Evolutionary conservation across 805 yeast genomes (phyloP), one percentile per base, ranked within the genome.

Genomic region (Geotrichum ghanense): DNA sequence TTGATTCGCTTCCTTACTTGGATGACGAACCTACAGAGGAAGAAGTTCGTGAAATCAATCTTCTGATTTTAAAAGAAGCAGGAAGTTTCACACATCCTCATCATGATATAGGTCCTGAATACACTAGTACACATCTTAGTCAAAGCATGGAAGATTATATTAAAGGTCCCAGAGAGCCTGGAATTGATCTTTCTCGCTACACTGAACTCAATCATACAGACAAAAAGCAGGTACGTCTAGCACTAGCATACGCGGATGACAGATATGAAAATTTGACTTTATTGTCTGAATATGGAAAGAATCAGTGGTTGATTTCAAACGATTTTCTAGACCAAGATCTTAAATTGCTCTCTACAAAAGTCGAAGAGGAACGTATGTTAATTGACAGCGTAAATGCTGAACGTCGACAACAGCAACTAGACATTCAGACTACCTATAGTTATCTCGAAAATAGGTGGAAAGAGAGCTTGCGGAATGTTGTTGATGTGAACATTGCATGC

Each of bases 241-340:
- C 61, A 16, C 49, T 60, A 22, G 56, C 47, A 12, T 56, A 60
- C 46, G 52, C 63, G 1, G 44, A 50, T 44, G 49, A 51, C 6
- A 47, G 63, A 10, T 49, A 46, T 41, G 64, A 60, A 35, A 58
- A 60, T 39, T 49, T 60, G 22, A 51, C 53, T 20, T 44, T 60
- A 21, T 39, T 59, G 22, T 47, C 49, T 1, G 51, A 54, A 31
- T 53, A 46, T 39, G 64, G 64, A 12, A 51, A 57, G 43, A 61
- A 60, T 35, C 62, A 59, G 37, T 60, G 64, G 64, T 53, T 60
- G 17, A 51, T 57, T 5, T 56, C 55, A 2, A 60, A 60, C 42
- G 63, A 60, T 44, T 51, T 48, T 22, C 42, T 57, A 12, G 64
- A 59, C 45, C 51, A 51, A 31, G 45, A 48, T 25, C 44, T 59